These are phyloP conservation scores for Coemansia pectinata DNA, from an alignment of 192 early-diverging fungal genomes.

Conservation along the genomic window DNA sequence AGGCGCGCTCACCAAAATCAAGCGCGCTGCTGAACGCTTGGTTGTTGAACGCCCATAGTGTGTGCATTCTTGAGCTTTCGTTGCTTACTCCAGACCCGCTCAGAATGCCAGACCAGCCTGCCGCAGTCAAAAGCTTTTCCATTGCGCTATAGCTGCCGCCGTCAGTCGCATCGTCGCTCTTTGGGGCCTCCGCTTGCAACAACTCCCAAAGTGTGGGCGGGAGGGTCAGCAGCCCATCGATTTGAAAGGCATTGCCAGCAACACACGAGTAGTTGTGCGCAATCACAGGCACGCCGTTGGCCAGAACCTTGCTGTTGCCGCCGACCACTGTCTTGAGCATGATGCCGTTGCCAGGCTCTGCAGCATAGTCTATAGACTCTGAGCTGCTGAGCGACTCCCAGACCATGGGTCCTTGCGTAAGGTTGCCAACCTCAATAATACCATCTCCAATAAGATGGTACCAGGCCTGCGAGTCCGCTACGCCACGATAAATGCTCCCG, in stretches of 20 bases:
- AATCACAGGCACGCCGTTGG: constrained; percentile 40
- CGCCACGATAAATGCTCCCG: constrained; percentile 28
- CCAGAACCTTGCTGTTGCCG: constrained; percentile 11
- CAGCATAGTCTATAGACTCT: neutral
- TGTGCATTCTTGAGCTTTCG: constrained; percentile 25
- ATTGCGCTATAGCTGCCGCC: constrained; percentile 23
- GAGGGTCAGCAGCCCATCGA: constrained; percentile 42
- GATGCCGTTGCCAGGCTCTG: constrained; percentile 10
- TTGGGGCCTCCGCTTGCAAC: constrained; percentile 17
- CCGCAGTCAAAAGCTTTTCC: constrained; percentile 30
- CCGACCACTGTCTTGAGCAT: constrained; percentile 43
- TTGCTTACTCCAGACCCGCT: neutral
- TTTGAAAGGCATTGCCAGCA: constrained; percentile 35
- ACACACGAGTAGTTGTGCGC: constrained; percentile 35
- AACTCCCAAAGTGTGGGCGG: constrained; percentile 41
- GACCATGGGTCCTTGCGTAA: constrained; percentile 30
- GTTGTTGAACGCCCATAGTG: constrained; percentile 52
- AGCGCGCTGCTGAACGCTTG: constrained; percentile 28
- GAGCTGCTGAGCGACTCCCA: constrained; percentile 46
- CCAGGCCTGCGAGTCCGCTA: constrained; percentile 50
- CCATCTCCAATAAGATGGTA: constrained; percentile 51
- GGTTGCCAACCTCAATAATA: constrained; percentile 9
- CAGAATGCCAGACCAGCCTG: constrained; percentile 40
- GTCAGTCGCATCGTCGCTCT: constrained; percentile 2
- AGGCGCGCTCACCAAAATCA: constrained; percentile 40